Base-by-base conservation (phyloP, 2,329 filamentous ascomycete genomes). In the Cryphonectria radicalis region DNA sequence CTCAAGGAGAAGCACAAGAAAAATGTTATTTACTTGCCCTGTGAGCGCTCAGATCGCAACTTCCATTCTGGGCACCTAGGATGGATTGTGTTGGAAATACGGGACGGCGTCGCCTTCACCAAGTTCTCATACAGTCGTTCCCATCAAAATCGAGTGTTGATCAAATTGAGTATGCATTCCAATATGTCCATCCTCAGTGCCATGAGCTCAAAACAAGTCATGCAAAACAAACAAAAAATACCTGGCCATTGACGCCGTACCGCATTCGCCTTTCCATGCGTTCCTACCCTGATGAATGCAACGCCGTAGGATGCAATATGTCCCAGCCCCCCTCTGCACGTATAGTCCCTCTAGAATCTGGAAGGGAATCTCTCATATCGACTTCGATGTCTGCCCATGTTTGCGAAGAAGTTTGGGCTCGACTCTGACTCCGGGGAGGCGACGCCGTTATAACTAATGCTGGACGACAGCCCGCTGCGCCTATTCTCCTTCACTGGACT, bases 281-380 rank as follows among this genome's bases (percentile, higher is more conserved):
- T 46, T 35, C 64, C 10, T 32, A 32, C 32, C n/a, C 19, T 67
- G 42, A 55, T n/a, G 14, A 69, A 62, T 67, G 32, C 60, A 73
- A 71, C 72, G 69, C 72, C 72, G 22, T 60, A 14, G 63, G 53
- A 73, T 69, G 72, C 69, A 71, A 66, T 10, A 60, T 60, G 17
- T 60, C n/a, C 28, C 17, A 69, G 43, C n/a, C 1, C 43, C 32
- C 57, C 57, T 19, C 1, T 66, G 14, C 37, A 46, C 6, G 55
- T 22, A 40, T 32, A 40, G 11, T 4, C 35, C 42, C n/a, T 60
- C 76, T 68, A 76, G 69, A 69, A 68, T 66, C 67, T 74, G 10
- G 76, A 78, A 40, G 84, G 83, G 59, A 83, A 84, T 74, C 84
- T 81, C 74, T 86, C 85, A 68, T 81, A 79, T 25, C 78, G 77